phyloP scores from a whole-genome alignment of 495 filamentous ascomycete species.

The Neohortaea acidophila region DNA sequence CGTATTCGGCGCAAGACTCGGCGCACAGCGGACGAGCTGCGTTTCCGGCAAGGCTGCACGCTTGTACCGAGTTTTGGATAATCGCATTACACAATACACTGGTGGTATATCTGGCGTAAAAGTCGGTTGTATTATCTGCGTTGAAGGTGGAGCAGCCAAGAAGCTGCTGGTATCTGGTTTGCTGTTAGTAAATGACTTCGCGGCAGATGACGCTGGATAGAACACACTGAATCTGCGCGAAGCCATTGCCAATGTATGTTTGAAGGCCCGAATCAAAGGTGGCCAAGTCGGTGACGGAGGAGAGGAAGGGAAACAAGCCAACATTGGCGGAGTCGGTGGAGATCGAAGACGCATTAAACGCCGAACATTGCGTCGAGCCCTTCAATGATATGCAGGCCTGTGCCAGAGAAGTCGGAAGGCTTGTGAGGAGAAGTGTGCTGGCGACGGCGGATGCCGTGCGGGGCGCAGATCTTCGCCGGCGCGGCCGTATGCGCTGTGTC shows the following conservation, averaged over 20 bases:
- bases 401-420: slow-evolving; percentile 20
- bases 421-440: slow-evolving; percentile 6
- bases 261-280: slow-evolving; percentile 66
- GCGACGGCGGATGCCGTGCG: background rate
- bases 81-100: slow-evolving; percentile 90
- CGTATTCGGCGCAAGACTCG: slow-evolving; percentile 72
- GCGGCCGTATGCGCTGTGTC: too few species aligned
- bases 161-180: slow-evolving; percentile 50
- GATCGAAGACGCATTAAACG: slow-evolving; percentile 69
- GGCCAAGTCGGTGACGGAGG: slow-evolving; percentile 56
- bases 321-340: slow-evolving; percentile 52
- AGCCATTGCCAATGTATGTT: slow-evolving; percentile 57
- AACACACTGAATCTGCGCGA: slow-evolving; percentile 60
- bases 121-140: slow-evolving; percentile 60
- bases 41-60: slow-evolving; percentile 47
- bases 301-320: slow-evolving; percentile 69
- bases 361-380: slow-evolving; percentile 65
- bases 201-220: slow-evolving; percentile 9
- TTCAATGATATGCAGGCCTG: slow-evolving; percentile 59
- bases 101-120: slow-evolving; percentile 88
- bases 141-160: slow-evolving; percentile 71
- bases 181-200: slow-evolving; percentile 1
- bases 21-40: slow-evolving; percentile 72
- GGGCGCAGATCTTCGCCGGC: background rate
- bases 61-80: slow-evolving; percentile 71